Percentiles rank a stretch among this genome's conserved stretches.
Evolutionary conservation across 441 rosid species (phyloP).

Genomic region (Brassica hybrid): DNA sequence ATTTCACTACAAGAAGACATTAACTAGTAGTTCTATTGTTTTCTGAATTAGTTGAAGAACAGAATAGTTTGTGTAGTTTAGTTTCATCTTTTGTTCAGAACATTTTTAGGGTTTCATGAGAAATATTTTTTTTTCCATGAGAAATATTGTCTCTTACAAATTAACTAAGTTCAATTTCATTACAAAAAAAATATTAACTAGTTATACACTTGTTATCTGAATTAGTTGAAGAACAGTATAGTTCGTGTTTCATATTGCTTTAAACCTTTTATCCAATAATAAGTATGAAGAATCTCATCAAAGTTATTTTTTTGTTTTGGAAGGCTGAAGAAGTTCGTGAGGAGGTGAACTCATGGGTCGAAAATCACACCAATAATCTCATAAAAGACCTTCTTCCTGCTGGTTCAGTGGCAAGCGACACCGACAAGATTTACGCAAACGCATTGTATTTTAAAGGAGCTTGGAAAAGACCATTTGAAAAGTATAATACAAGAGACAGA

Average conservation of each 20-base stretch:
- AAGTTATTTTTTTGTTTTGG: background rate
- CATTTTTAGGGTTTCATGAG: background rate
- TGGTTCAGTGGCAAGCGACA: background rate
- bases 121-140: too few species aligned
- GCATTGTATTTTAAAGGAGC: background rate
- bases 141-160: background rate
- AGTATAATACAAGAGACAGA: background rate
- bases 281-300: too few species aligned
- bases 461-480: background rate
- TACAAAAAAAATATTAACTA: too few species aligned
- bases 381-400: background rate
- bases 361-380: background rate
- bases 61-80: background rate
- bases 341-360: background rate
- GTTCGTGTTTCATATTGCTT: too few species aligned
- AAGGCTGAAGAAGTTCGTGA: background rate
- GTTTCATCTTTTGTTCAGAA: background rate
- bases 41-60: background rate
- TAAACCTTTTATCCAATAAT: too few species aligned
- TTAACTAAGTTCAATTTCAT: background rate
- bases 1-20: background rate
- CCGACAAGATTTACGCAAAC: background rate
- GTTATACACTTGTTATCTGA: background rate
- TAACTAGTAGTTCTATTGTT: background rate
- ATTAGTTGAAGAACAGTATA: background rate